phyloP scores from a whole-genome alignment of 768 basidiomycete species.

The Collybia sp. region DNA sequence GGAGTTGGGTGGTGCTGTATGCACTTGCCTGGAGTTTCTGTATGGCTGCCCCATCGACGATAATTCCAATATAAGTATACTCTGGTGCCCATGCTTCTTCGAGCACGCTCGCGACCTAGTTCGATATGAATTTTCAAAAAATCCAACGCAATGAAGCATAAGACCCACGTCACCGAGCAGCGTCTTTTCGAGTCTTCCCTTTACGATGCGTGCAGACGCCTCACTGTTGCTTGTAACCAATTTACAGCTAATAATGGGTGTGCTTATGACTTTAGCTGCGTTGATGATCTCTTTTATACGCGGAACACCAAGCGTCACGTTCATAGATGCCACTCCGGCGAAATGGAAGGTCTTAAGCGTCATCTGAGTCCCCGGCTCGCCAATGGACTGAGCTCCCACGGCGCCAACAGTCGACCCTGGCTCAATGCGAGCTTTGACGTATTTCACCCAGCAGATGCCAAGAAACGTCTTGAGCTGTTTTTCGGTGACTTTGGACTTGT shows the following conservation, averaged over 20 bases:
- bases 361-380: conserved; percentile 99
- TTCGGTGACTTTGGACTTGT: conserved; percentile 85
- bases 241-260: conserved; percentile 97
- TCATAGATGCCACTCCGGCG: conserved; percentile 99
- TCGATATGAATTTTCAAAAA: conserved; percentile 3
- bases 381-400: conserved; percentile 97
- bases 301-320: conserved; percentile 98
- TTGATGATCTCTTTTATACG: conserved; percentile 99
- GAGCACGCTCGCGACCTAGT: conserved; percentile 81
- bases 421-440: conserved; percentile 94
- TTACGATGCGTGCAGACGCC: conserved; percentile 95
- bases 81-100: conserved; percentile 96
- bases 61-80: conserved; percentile 90
- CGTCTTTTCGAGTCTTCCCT: conserved; percentile 93
- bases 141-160: neutral
- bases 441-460: conserved; percentile 85
- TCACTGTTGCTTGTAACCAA: conserved; percentile 83
- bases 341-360: conserved; percentile 99
- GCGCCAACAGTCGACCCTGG: conserved; percentile 98
- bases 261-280: conserved; percentile 94
- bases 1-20: conserved; percentile 5
- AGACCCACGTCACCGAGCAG: conserved; percentile 80
- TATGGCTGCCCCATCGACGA: conserved; percentile 85
- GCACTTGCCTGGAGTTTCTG: conserved; percentile 73
- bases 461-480: conserved; percentile 77